Evolutionary conservation across 306 rosid genomes (phyloP), one percentile per base, ranked within the genome.

Genomic region (Gastrolobium bilobum): DNA sequence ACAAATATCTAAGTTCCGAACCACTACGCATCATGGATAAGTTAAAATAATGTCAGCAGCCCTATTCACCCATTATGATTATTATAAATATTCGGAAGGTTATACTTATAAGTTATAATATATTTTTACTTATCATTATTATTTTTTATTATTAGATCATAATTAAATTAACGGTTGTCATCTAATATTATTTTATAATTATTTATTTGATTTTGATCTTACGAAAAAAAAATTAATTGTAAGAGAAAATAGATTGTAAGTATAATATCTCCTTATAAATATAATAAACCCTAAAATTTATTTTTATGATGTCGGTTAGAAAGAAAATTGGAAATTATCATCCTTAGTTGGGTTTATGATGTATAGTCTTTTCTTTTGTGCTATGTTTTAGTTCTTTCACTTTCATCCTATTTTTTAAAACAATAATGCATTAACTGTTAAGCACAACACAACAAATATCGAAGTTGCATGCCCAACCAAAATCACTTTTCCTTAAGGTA

Each of bases 401-500:
- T 70, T 48, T 50, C 72, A n/a, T 13, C 30, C 26, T 20, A 10
- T 4, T 14, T 62, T 62, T 40, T 50, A 7, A 8, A 14, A 44
- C 29, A 26, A 15, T 7, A 2, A 13, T 35, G n/a, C 53, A 14
- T 76, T 63, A 31, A 50, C 65, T 31, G 2, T 4, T n/a, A 31
- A 35, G 33, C 15, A 40, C 39, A 65, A 44, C 43, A 71, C 43
- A 59, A 3, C n/a, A 70, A 70, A 71, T 51, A 61, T 51, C 33
- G 29, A 48, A 10, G 72, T 30, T 31, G 4, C 50, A 56, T 66
- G 66, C 40, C 61, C 33, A 51, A 71, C 73, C 73, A 62, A 54
- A 71, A 43, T 59, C 29, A 30, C 70, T 34, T 61, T 79, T 60
- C 57, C 83, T 61, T 79, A 5, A 61, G 61, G 83, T 31, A 60